phyloP scores from a whole-genome alignment of 1,284 basidiomycete genomes.

The Caloboletus firmus region DNA sequence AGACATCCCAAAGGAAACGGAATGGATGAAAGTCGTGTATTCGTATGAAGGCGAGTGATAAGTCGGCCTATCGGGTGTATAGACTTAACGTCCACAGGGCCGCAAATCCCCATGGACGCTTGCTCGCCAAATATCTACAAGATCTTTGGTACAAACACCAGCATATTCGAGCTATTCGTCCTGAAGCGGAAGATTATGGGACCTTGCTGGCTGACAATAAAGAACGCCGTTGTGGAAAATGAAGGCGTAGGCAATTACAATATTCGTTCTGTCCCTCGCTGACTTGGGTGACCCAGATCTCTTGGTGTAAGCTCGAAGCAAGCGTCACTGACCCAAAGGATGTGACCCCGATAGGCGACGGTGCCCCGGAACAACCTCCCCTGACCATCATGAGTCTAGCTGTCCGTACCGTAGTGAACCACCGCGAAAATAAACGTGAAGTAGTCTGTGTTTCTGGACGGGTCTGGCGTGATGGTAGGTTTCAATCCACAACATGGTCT shows the following conservation, averaged over 20 bases:
- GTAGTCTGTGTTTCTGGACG: constrained; percentile 84
- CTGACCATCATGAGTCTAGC: constrained; percentile 91
- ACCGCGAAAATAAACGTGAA: constrained; percentile 91
- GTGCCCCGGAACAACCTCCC: constrained; percentile 84
- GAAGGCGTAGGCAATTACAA: constrained; percentile 63
- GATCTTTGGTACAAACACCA: constrained; percentile 93
- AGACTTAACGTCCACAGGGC: constrained; percentile 38
- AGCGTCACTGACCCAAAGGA: constrained; percentile 84
- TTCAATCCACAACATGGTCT: neutral
- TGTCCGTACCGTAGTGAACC: constrained; percentile 91
- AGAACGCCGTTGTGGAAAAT: constrained; percentile 68
- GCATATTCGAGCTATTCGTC: constrained; percentile 92
- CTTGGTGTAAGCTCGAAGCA: constrained; percentile 96
- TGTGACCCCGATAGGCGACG: constrained; percentile 80
- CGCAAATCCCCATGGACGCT: constrained; percentile 67
- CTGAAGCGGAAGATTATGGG: constrained; percentile 98
- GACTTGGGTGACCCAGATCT: constrained; percentile 53
- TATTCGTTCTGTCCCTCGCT: neutral
- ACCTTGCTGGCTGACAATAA: constrained; percentile 94
- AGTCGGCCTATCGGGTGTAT: neutral
- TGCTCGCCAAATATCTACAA: constrained; percentile 83
- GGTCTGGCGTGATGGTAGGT: constrained; percentile 86
- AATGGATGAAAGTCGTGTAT: constrained; percentile 94
- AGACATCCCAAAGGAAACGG: constrained; percentile 74
- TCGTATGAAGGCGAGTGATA: constrained; percentile 67